These are phyloP conservation scores for Andrographis paniculata DNA, from an alignment of 305 asterid genomes.

Conservation along the genomic window DNA sequence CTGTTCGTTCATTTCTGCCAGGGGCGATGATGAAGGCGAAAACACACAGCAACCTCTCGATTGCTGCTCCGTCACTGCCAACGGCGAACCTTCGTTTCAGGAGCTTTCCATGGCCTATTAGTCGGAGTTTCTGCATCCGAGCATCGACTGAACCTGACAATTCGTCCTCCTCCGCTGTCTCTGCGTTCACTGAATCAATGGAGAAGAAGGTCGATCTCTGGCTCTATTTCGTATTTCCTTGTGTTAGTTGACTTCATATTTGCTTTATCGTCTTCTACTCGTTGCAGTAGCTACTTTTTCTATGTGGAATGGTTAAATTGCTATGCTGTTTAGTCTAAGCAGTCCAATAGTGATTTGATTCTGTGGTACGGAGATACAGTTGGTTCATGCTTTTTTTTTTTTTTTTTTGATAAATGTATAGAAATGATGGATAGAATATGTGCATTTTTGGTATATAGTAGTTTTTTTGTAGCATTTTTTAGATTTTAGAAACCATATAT, in stretches of 20 bases:
- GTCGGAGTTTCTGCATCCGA: slow-evolving; percentile 43
- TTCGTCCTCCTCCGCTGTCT: slow-evolving; percentile 35
- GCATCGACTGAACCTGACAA: slow-evolving; percentile 34
- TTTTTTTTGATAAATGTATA: too few species aligned
- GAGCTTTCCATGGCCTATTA: slow-evolving; percentile 23
- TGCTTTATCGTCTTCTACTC: neutral
- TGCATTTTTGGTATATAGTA: too few species aligned
- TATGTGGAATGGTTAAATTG: too few species aligned
- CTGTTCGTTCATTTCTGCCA: slow-evolving; percentile 25
- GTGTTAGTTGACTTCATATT: neutral
- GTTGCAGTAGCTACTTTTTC: slow-evolving; percentile 1
- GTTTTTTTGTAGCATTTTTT: too few species aligned
- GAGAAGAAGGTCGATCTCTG: slow-evolving; percentile 53
- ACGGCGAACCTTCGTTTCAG: slow-evolving; percentile 19
- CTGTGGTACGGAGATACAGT: too few species aligned
- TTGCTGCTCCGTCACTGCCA: slow-evolving; percentile 13
- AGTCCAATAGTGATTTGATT: too few species aligned
- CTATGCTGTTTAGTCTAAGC: too few species aligned
- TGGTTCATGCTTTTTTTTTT: too few species aligned
- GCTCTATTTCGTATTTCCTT: neutral
- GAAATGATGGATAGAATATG: too few species aligned
- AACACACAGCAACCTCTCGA: slow-evolving; percentile 17
- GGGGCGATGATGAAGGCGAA: slow-evolving; percentile 12
- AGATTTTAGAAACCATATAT: too few species aligned
- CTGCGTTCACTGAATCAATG: slow-evolving; percentile 72